Evolutionary conservation across 2,329 filamentous ascomycete genomes (phyloP).

Genomic region (Aspergillus pseudoviridinutans): DNA sequence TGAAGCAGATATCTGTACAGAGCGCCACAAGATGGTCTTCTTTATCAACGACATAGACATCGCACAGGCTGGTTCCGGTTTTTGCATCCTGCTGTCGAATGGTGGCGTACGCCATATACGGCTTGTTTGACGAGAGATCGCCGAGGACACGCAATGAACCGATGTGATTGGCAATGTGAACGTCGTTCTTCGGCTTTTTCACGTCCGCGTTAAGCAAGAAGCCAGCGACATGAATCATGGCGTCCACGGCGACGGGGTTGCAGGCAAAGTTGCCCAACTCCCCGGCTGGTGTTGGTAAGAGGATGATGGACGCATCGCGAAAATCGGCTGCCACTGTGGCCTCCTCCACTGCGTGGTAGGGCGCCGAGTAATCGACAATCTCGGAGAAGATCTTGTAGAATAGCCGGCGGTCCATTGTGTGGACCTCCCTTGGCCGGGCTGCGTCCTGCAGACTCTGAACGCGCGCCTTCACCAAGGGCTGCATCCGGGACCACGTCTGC

Average conservation of each 20-base stretch:
- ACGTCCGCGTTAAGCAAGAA: slow-evolving; percentile 19
- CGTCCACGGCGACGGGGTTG: slow-evolving; percentile 19
- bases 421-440: slow-evolving; percentile 2
- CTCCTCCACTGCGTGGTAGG: slow-evolving; percentile 26
- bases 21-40: slow-evolving; percentile 6
- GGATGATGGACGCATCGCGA: slow-evolving; percentile 19
- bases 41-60: slow-evolving; percentile 50
- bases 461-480: neutral
- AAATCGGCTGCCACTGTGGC: slow-evolving; percentile 18
- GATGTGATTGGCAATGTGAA: slow-evolving; percentile 4
- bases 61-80: slow-evolving; percentile 45
- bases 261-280: slow-evolving; percentile 12
- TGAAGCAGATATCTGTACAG: slow-evolving; percentile 3
- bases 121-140: slow-evolving; percentile 14
- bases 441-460: neutral
- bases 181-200: slow-evolving; percentile 3
- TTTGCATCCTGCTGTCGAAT: slow-evolving; percentile 22
- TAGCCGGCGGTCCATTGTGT: slow-evolving; percentile 12
- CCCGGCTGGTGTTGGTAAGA: slow-evolving; percentile 10
- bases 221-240: slow-evolving; percentile 20
- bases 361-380: slow-evolving; percentile 22
- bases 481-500: neutral
- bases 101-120: slow-evolving; percentile 26
- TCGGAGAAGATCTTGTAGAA: slow-evolving; percentile 27
- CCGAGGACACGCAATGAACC: slow-evolving; percentile 29